Base-by-base conservation (phyloP, 2,329 filamentous ascomycete genomes). In the Podosphaera aphanis region DNA sequence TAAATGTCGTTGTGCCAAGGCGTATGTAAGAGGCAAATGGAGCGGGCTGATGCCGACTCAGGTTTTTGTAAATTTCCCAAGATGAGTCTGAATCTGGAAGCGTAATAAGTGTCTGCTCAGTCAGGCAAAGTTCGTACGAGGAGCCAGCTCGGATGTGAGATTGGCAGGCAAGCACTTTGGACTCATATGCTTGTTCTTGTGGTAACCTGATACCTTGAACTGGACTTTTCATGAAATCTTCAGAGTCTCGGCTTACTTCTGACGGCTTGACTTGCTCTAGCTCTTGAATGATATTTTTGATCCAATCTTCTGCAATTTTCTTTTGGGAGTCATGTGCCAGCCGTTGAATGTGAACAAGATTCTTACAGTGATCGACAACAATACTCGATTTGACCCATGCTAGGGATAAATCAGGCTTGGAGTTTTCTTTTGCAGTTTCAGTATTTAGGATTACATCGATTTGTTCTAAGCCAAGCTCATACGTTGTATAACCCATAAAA, bases 1-100 rank as follows among this genome's bases (percentile, higher is more conserved):
- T 66, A 25, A 95, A 69, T 1, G 83, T 85, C 2, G 73, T 71
- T 27, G 64, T 61, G 2, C 74, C 73, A 15, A 94, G 69, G 10
- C 74, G 75, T 47, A 93, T 65, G 58, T 82, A 93, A 0, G 83
- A 85, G 20, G 82, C 81, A 62, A 93, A 61, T 1, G 61, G 61
- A 0, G 59, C 56, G 2, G 59, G 57, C 47, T 60, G 56, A 8
- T 48, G 49, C 13, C 40, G 23, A 6, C 58, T 56, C 18, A 61
- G 55, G 7, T 47, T 50, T 16, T 53, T 55, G 44, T 60, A 61
- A 5, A 60, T 53, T 7, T 45, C 27, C 59, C 59, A 61, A 2
- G 55, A 47, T 7, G 49, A 33, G 15, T 45, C 21, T 40, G 47
- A 25, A 23, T 43, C 39, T 38, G 42, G 47, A 36, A 44, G 46